Evolutionary conservation across 495 filamentous ascomycete genomes (phyloP).

Genomic region (Trichoderma asperelloides): DNA sequence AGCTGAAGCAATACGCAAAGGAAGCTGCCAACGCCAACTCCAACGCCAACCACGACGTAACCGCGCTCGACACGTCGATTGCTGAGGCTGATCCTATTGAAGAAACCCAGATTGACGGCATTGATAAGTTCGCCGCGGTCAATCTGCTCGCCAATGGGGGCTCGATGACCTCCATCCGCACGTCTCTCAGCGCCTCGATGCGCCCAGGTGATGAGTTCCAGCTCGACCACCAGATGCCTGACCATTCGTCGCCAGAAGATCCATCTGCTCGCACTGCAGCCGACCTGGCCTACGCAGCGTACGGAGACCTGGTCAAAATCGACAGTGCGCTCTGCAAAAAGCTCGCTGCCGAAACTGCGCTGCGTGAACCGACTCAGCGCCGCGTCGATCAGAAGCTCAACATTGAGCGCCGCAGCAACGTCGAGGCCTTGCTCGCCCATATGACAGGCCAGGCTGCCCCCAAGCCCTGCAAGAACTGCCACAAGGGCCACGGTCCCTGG

Average conservation of each 20-base stretch:
- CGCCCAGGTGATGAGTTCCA: not conserved
- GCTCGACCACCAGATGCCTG: not conserved
- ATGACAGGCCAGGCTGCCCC: conserved; percentile 35
- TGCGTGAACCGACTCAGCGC: conserved; percentile 36
- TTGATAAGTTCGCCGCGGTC: not conserved
- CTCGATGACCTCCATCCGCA: not conserved
- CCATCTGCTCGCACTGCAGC: conserved; percentile 29
- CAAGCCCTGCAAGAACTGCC: conserved; percentile 41
- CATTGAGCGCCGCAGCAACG: conserved; percentile 37
- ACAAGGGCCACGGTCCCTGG: conserved; percentile 44
- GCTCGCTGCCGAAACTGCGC: conserved; percentile 32
- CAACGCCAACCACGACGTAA: not conserved
- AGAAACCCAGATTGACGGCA: not conserved
- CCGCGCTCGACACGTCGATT: not conserved
- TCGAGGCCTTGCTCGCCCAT: conserved; percentile 42
- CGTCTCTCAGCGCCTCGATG: not conserved
- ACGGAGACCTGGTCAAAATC: conserved; percentile 30
- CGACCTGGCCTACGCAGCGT: conserved; percentile 31
- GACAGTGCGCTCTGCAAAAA: conserved; percentile 41
- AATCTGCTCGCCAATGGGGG: not conserved
- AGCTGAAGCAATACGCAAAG: not conserved
- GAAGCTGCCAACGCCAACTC: not conserved
- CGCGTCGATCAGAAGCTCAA: conserved; percentile 37
- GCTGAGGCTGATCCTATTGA: not conserved
- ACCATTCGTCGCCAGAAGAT: not conserved